Percentiles rank a stretch among this genome's conserved stretches.
Conservation (phyloP, 192 early-diverging fungal genomes). For the Oehlia diaphana region DNA sequence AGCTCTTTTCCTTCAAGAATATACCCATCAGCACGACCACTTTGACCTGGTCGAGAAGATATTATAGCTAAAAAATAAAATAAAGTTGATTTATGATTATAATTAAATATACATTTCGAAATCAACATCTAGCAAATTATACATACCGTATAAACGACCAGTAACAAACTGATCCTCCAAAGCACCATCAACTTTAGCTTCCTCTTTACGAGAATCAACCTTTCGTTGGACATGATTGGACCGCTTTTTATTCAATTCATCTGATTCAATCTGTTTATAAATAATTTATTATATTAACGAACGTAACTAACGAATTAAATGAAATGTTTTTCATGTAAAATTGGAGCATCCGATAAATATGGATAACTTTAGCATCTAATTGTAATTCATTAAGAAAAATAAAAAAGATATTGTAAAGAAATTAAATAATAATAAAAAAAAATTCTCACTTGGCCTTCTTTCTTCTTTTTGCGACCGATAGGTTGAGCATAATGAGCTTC, state of each 20-base stretch:
- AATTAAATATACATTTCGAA: not conserved
- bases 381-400: no score
- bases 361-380: no score
- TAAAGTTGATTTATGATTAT: not conserved
- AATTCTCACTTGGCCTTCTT: constrained; percentile 41
- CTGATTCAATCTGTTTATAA: constrained; percentile 50
- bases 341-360: no score
- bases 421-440: not conserved
- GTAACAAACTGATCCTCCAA: constrained; percentile 94
- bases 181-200: constrained; percentile 80
- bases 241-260: constrained; percentile 76
- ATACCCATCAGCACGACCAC: constrained; percentile 97
- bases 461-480: constrained; percentile 83
- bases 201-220: constrained; percentile 79
- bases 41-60: constrained; percentile 96
- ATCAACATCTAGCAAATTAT: not conserved
- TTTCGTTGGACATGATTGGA: constrained; percentile 92
- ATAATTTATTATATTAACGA: not conserved
- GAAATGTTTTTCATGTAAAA: no score
- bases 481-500: constrained; percentile 93
- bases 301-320: no score
- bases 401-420: no score
- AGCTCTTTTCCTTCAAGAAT: constrained; percentile 99
- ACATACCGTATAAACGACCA: constrained; percentile 75
- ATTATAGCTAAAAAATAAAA: constrained; percentile 64